Evolutionary conservation across 176 grass and related monocot species (phyloP).

Genomic region (Zoysia pacifica): DNA sequence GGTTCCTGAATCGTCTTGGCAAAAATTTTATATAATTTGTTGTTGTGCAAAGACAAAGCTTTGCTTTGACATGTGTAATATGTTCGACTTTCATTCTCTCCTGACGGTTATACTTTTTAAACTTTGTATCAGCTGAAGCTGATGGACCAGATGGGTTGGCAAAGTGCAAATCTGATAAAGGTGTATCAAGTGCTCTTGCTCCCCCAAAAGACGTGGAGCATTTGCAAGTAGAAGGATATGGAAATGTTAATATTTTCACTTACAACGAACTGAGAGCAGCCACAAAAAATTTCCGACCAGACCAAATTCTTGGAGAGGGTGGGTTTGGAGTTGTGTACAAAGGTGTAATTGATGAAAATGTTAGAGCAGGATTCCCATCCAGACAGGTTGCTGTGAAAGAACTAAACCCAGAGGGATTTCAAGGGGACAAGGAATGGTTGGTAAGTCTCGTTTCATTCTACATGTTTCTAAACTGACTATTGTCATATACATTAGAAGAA

Average conservation of each 20-base stretch:
- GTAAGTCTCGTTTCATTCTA: slow-evolving; percentile 46
- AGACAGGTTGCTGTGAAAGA: slow-evolving; percentile 90
- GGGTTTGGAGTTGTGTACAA: slow-evolving; percentile 98
- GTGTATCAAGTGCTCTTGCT: slow-evolving; percentile 57
- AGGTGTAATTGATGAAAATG: slow-evolving; percentile 82
- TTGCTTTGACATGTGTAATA: slow-evolving; percentile 2
- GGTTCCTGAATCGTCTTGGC: not conserved
- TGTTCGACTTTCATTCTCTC: slow-evolving; percentile 13
- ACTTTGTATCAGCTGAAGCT: slow-evolving; percentile 46
- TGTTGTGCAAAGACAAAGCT: not conserved
- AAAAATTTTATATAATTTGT: not conserved
- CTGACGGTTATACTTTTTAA: slow-evolving; percentile 34
- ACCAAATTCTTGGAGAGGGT: slow-evolving; percentile 91
- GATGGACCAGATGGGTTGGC: slow-evolving; percentile 45
- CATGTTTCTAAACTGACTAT: slow-evolving; percentile 11
- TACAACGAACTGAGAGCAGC: slow-evolving; percentile 74
- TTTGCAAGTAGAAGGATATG: slow-evolving; percentile 72
- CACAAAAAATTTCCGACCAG: slow-evolving; percentile 89
- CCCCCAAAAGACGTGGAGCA: slow-evolving; percentile 88
- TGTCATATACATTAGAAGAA: not conserved
- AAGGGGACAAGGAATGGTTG: slow-evolving; percentile 98
- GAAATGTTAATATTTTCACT: slow-evolving; percentile 84
- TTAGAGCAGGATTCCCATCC: slow-evolving; percentile 68
- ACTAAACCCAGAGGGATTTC: slow-evolving; percentile 91
- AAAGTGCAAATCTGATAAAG: slow-evolving; percentile 65